Base-by-base conservation (phyloP, 2,329 filamentous ascomycete species). In the Arthrocladium fulminans region DNA sequence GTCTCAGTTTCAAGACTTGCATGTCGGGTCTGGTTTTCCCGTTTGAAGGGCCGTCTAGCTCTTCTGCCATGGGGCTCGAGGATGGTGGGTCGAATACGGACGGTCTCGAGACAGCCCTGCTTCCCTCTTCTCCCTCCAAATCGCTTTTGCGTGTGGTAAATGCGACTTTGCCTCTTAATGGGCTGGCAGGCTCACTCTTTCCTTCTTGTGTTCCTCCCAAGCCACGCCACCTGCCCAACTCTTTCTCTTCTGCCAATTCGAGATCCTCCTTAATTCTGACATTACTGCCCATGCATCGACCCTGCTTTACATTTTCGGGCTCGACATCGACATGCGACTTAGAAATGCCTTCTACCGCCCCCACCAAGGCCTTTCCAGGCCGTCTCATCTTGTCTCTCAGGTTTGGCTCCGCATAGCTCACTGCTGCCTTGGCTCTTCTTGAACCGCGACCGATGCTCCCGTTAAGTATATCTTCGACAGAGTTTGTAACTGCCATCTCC, bases 331-430 rank as follows among this genome's bases (percentile, higher is more conserved):
- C 57, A 67, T 70, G 57, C 71, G 69, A 65, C 58, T 49, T 60
- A 54, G 43, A 60, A 57, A 46, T 77, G n/a, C 77, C 80, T 9
- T 75, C 67, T 12, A 90, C 85, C 1, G 85, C 86, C 63, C 88
- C 84, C 29, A 83, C 77, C 8, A 89, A 66, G 54, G 86, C 80
- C 61, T 86, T 86, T 1, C 83, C 85, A 19, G 86, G 85, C 51
- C 86, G 77, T 50, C 86, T 77, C 86, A 92, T 89, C 68, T 92
- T 92, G 61, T 83, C 84, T 53, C 84, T 76, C 35, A 92, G 71
- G 59, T 85, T 90, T 1, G 86, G 86, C 63, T 90, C 85, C 9
- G 85, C 84, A 63, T 92, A 92, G 68, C 84, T 90, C 52, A 92
- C 77, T 43, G 80, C 74, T 9, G 78, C 69, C 58, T 83, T 74